Evolutionary conservation across 305 asterid genomes (phyloP), one percentile per base, ranked within the genome.

Genomic region (Rubia tinctorum): DNA sequence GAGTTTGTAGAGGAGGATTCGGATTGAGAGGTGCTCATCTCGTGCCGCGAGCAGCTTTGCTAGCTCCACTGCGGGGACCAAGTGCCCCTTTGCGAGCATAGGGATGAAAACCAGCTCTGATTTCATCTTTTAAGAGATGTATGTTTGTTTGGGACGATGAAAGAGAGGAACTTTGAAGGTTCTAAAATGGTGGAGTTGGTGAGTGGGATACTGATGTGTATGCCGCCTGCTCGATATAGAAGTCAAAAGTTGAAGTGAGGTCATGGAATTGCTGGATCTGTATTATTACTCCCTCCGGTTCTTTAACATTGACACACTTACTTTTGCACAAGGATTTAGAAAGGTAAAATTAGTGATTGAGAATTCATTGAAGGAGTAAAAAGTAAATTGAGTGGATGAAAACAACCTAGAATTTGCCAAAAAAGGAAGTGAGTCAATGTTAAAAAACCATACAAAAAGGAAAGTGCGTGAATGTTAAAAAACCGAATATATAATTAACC

Each of bases 91-190:
- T 69, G 75, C 79, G 6, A 82, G 75, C 2, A 68, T 70, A 15
- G 86, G 86, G 18, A 83, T 83, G 74, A 81, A 75, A 39, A 84
- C 75, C 20, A 84, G 62, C 40, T 84, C 82, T 15, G 59, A 17
- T 14, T 69, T 81, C 56, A 43, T 65, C 49, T 15, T 71, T n/a
- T 5, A 18, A 12, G 53, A 13, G 53, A 13, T 47, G 53, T 4
- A 4, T 0, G 9, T 55, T 55, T 11, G 44, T 1, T 11, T 37
- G 10, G 7, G 44, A 65, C 6, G 25, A 9, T 34, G 40, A 7
- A 17, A 37, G 27, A 63, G 34, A 7, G 14, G 8, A 6, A 13
- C 39, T 34, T 34, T 34, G 39, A 56, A n/a, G 27, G 4, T 34
- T 34, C 39, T 34, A 4, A 6, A 55, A n/a, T 2, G 22, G 20